phyloP scores from a whole-genome alignment of 192 early-diverging fungal genomes.

The Podila clonocystis region DNA sequence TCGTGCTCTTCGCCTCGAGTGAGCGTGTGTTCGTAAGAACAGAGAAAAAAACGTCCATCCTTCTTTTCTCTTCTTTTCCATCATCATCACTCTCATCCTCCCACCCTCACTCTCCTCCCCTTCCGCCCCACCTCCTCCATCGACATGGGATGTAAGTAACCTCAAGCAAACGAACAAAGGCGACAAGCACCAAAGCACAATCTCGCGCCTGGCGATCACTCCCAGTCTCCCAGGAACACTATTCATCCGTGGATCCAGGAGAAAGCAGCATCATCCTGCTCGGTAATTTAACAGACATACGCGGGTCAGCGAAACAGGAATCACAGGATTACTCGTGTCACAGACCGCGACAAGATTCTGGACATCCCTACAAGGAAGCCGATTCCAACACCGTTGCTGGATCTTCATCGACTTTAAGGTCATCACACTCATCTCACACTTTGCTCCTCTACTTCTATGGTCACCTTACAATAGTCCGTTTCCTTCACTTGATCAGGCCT shows the following conservation, averaged over 20 bases:
- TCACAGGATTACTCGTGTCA: no score
- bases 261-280: no score
- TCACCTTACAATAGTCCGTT: conserved; percentile 74
- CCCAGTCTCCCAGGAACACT: no score
- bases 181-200: no score
- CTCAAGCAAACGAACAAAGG: no score
- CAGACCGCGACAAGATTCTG: no score
- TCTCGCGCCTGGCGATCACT: no score
- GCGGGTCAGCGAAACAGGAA: no score
- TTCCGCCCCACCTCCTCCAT: background rate
- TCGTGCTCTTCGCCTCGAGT: background rate
- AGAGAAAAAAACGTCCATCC: conserved; percentile 3
- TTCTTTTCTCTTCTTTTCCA: conserved; percentile 10
- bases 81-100: conserved; percentile 17
- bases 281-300: no score
- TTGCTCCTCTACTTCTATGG: conserved; percentile 13
- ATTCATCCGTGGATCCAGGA: no score
- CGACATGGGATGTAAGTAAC: conserved; percentile 1
- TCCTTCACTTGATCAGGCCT: conserved; percentile 96
- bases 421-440: conserved; percentile 13
- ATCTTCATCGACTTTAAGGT: conserved; percentile 2
- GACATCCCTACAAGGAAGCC: no score
- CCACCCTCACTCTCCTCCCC: conserved; percentile 3
- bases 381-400: background rate
- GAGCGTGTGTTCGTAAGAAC: no score